Conservation (phyloP, 441 rosid species). For the Euphorbia corollata region DNA sequence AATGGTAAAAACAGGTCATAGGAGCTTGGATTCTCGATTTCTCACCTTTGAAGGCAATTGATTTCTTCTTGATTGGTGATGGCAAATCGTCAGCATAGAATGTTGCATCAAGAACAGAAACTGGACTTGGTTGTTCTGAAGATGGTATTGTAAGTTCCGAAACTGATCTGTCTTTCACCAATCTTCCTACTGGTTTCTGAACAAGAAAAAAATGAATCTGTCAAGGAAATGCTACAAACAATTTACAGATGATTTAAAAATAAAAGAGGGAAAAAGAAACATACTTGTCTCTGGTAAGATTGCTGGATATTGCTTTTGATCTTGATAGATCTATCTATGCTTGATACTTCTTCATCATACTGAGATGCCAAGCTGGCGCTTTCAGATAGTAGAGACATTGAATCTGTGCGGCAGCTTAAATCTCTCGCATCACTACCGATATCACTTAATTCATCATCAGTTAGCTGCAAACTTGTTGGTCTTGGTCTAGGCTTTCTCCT, state of each 20-base stretch:
- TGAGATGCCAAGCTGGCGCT: slow-evolving; percentile 50
- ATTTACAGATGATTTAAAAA: slow-evolving; percentile 10
- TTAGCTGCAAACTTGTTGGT: slow-evolving; percentile 32
- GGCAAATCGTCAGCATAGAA: slow-evolving; percentile 68
- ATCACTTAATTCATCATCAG: slow-evolving; percentile 44
- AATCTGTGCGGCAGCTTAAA: slow-evolving; percentile 37
- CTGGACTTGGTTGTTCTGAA: slow-evolving; percentile 87
- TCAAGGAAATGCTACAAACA: slow-evolving; percentile 16
- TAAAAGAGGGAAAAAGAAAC: slow-evolving; percentile 7
- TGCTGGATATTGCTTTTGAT: slow-evolving; percentile 27
- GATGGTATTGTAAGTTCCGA: slow-evolving; percentile 36
- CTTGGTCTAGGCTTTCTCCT: slow-evolving; percentile 32
- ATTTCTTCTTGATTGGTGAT: slow-evolving; percentile 70
- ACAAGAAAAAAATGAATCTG: slow-evolving; percentile 24
- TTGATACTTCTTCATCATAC: slow-evolving; percentile 58
- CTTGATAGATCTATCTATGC: slow-evolving; percentile 41
- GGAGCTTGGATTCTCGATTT: slow-evolving; percentile 9
- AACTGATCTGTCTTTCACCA: slow-evolving; percentile 25
- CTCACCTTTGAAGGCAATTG: slow-evolving; percentile 59
- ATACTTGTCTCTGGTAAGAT: slow-evolving; percentile 37
- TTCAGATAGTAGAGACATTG: slow-evolving; percentile 46
- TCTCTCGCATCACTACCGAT: slow-evolving; percentile 41
- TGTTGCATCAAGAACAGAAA: slow-evolving; percentile 83
- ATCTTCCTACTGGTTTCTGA: slow-evolving; percentile 46
- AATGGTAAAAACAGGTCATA: neutral